phyloP scores from a whole-genome alignment of 176 grass and related monocot species.

The Typha latifolia region DNA sequence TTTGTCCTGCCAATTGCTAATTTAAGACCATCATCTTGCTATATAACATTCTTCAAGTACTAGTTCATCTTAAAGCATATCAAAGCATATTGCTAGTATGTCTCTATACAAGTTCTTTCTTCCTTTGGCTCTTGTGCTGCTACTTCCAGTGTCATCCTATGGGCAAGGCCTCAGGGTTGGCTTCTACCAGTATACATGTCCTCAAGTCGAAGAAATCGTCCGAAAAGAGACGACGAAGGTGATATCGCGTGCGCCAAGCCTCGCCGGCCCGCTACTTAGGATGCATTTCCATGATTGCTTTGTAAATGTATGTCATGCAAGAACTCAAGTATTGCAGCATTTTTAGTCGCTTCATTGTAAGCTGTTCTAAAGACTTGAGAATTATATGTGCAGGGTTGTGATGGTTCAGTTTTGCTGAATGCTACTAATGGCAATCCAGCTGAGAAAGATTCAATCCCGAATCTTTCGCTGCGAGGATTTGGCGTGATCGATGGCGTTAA shows the following conservation, averaged over 20 bases:
- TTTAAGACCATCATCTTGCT: neutral
- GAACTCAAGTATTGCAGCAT: too few relatives aligned
- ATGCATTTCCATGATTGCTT: slow-evolving; percentile 93
- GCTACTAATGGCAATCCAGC: slow-evolving; percentile 26
- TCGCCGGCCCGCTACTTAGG: slow-evolving; percentile 56
- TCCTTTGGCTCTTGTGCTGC: slow-evolving; percentile 27
- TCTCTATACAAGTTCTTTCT: slow-evolving; percentile 28
- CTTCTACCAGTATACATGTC: slow-evolving; percentile 62
- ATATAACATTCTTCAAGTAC: slow-evolving; percentile 32
- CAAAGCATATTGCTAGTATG: slow-evolving; percentile 25
- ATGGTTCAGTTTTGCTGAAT: slow-evolving; percentile 67
- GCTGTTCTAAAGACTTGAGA: neutral
- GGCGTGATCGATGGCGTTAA: slow-evolving; percentile 60
- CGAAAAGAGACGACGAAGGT: slow-evolving; percentile 44
- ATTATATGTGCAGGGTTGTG: slow-evolving; percentile 56
- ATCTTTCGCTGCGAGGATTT: slow-evolving; percentile 60
- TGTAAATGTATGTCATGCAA: slow-evolving; percentile 45
- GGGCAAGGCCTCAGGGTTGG: slow-evolving; percentile 46
- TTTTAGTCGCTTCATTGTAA: neutral
- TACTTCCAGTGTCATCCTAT: slow-evolving; percentile 23
- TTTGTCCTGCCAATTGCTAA: too few relatives aligned
- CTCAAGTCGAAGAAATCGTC: slow-evolving; percentile 50
- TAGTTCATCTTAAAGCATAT: slow-evolving; percentile 16
- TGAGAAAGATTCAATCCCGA: slow-evolving; percentile 58
- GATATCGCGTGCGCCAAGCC: slow-evolving; percentile 39